Base-by-base conservation (phyloP, 345 rosid genomes). In the Viola odorata region DNA sequence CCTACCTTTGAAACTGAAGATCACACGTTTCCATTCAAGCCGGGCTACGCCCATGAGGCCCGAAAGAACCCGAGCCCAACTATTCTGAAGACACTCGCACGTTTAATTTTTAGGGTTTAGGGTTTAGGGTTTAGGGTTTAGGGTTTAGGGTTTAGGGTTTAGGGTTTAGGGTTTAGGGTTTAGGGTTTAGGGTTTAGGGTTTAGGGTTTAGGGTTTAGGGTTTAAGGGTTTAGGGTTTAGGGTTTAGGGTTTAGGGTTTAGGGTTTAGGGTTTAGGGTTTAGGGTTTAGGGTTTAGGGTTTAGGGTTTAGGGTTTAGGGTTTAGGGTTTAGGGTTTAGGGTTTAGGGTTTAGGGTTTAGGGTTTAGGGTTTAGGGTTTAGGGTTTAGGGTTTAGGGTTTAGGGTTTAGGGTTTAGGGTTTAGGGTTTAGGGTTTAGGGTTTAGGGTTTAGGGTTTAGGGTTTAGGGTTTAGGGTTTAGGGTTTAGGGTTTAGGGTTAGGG, bases 381-480 rank as follows among this genome's bases (percentile, higher is more conserved):
- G 48, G 58, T 54, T 54, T 54, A 54, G 58, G 58, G 58, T 54
- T 54, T 53, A 54, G 58, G 58, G 58, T 54, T 57, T 57, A 57
- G 60, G 60, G 60, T 57, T 57, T 57, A 40, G 60, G 60, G 60
- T 57, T 57, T 41, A 15, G 60, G 60, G 48, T 57, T 41, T 41
- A 55, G 48, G 60, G 48, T 57, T 57, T 41, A 41, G 60, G 60
- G 48, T 55, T 54, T 37, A 37, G 57, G 41, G 41, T 54, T 37
- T 37, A 37, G 57, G 41, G 37, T 54, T 37, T 54, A 11, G 57
- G 57, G 41, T 54, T 54, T 37, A 37, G 57, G 57, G 57, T 54
- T 55, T 55, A 55, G 59, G 59, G 59, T 40, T 55, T 55, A 37
- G 37, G 57, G 57, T 37, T 54, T 54, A 32, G 37, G 57, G 55